Conservation (phyloP, 768 basidiomycete genomes). For the Mycena filopes region DNA sequence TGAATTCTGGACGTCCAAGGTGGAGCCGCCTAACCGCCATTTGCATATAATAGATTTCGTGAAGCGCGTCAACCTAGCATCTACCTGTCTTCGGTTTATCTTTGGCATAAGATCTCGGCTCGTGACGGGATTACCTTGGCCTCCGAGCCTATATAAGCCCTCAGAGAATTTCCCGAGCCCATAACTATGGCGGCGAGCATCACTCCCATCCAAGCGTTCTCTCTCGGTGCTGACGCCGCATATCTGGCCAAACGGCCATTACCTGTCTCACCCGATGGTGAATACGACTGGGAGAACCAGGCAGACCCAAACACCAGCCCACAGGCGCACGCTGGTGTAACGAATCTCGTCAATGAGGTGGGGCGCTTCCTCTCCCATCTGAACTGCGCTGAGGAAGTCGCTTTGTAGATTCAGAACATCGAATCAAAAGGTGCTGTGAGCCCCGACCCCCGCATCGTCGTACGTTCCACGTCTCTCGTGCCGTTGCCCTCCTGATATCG, state of each 20-base stretch:
- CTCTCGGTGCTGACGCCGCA: constrained; percentile 44
- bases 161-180: not conserved
- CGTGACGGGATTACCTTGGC: not conserved
- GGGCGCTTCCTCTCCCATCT: not conserved
- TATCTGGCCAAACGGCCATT: constrained; percentile 49
- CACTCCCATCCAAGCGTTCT: constrained; percentile 39
- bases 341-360: constrained; percentile 44
- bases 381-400: not conserved
- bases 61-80: not conserved
- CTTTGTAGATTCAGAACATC: constrained; percentile 33
- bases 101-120: not conserved
- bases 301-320: constrained; percentile 39
- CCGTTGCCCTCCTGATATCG: not conserved
- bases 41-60: not conserved
- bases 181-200: constrained; percentile 26
- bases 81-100: not conserved
- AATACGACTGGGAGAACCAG: constrained; percentile 55
- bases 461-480: constrained; percentile 17
- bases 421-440: constrained; percentile 38
- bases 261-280: constrained; percentile 55
- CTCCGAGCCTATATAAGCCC: not conserved
- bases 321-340: constrained; percentile 48
- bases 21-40: not conserved
- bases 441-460: constrained; percentile 38
- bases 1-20: too few relatives aligned